Base-by-base conservation (phyloP, 2,329 filamentous ascomycete genomes). In the Cordyceps farinosa region DNA sequence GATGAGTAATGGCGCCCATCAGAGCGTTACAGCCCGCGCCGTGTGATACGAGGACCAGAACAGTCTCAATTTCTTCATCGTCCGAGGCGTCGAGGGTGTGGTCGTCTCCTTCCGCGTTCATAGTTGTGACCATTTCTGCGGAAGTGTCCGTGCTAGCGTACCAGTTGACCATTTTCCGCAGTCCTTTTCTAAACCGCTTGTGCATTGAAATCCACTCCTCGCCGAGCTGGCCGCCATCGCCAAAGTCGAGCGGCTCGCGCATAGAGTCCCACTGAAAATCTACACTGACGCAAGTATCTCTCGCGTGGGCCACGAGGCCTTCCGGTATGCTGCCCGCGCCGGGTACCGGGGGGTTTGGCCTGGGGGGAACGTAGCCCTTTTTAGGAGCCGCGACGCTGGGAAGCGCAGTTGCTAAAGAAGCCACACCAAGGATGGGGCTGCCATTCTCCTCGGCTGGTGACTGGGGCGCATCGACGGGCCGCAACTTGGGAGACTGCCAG, bases 171-270 rank as follows among this genome's bases (percentile, higher is more conserved):
- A 97, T 84, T 51, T 86, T 86, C 67, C 90, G 87, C 45, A 97
- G 76, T 1, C 94, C 94, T 65, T 82, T 85, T 44, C 92, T 85
- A 70, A 98, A 97, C 29, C 95, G 86, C 72, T 88, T 89, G 76
- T 99, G 95, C 95, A 99, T 98, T 3, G 87, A 82, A 36, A 91
- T 90, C 95, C 95, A 99, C 76, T 98, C 95, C 75, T 99, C 95
- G 1, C 91, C 92, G 69, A 91, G 90, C 50, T 89, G 84, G 45
- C 94, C 95, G 10, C 94, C 94, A 70, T 92, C 88, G 7, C 93
- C 94, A 90, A 95, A 98, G 66, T 88, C 82, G 50, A 91, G 82
- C 0, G 90, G 87, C 3, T 84, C 79, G 15, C 90, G 84, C 82
- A 93, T 94, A 65, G 93, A 97, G 72, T 99, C 93, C 94, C 95